phyloP scores from a whole-genome alignment of 2,329 filamentous ascomycete genomes.

The Neofusicoccum umdonicola region DNA sequence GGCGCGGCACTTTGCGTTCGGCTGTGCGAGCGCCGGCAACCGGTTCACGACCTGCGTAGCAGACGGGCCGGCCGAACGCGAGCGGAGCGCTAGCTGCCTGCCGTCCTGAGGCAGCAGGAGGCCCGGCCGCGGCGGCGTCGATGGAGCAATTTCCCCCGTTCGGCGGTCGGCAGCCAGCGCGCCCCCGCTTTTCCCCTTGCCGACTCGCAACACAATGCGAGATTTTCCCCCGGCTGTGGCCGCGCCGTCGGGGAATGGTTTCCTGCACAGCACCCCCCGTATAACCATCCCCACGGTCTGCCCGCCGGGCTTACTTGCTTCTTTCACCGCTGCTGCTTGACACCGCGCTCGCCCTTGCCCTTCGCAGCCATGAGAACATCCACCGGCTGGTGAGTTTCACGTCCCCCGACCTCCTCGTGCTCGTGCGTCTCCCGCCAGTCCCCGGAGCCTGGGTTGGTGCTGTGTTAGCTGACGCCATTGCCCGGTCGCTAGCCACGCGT shows the following conservation, averaged over 20 bases:
- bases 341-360: neutral
- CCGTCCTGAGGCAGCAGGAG: neutral
- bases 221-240: neutral
- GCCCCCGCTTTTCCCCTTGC: neutral
- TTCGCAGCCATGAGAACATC: neutral
- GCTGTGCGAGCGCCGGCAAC: neutral
- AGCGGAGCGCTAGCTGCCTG: neutral
- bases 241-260: conserved; percentile 7
- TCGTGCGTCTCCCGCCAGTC: neutral
- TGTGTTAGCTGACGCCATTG: neutral
- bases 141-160: neutral
- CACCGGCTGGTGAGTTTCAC: neutral
- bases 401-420: too few relatives aligned
- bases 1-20: too few relatives aligned
- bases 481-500: neutral
- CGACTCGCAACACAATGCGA: neutral
- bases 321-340: neutral
- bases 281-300: neutral
- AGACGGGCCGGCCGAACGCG: neutral
- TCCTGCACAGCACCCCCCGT: neutral
- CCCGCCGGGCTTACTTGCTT: conserved; percentile 1
- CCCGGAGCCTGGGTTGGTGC: neutral
- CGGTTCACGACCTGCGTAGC: neutral
- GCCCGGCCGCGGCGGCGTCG: neutral
- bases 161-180: neutral